phyloP scores from a whole-genome alignment of 441 rosid genomes.

The Flueggea neowawraea region DNA sequence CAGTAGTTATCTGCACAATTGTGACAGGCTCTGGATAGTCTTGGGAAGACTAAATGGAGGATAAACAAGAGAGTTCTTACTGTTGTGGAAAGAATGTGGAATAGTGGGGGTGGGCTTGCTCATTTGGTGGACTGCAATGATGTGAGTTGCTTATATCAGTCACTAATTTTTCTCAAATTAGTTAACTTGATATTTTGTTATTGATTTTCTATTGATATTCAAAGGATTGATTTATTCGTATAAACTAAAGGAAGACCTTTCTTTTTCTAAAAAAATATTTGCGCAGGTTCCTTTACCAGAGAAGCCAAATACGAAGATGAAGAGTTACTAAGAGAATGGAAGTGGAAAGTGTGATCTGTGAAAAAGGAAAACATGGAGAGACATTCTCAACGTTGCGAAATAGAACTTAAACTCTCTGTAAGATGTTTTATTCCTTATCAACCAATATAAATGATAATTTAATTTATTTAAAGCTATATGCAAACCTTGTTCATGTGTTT shows the following conservation, averaged over 20 bases:
- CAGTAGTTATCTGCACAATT: slow-evolving; percentile 8
- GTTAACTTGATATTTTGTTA: not conserved
- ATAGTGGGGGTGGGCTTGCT: slow-evolving; percentile 77
- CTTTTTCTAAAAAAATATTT: slow-evolving; percentile 2
- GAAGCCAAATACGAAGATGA: slow-evolving; percentile 82
- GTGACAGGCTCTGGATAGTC: slow-evolving; percentile 87
- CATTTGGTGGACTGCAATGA: slow-evolving; percentile 88
- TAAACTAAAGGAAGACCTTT: not conserved
- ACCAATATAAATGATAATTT: no score
- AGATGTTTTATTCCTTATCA: slow-evolving; percentile 24
- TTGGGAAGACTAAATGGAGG: slow-evolving; percentile 96
- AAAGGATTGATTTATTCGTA: not conserved
- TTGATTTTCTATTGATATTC: slow-evolving; percentile 1
- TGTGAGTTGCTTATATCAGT: slow-evolving; percentile 43
- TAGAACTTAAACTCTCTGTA: slow-evolving; percentile 95
- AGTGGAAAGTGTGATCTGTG: slow-evolving; percentile 55
- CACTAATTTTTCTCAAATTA: slow-evolving; percentile 1
- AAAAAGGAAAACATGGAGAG: slow-evolving; percentile 89
- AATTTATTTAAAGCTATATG: slow-evolving; percentile 10
- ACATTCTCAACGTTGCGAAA: slow-evolving; percentile 91
- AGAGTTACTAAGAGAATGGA: slow-evolving; percentile 69
- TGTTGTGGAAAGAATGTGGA: slow-evolving; percentile 89
- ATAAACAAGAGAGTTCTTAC: slow-evolving; percentile 78
- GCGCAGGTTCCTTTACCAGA: slow-evolving; percentile 86
- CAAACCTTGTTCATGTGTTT: slow-evolving; percentile 21